Percentiles rank a stretch among this genome's conserved stretches.
Evolutionary conservation across 257 asterid genomes (phyloP).

Genomic region (Gentiana macrophylla): DNA sequence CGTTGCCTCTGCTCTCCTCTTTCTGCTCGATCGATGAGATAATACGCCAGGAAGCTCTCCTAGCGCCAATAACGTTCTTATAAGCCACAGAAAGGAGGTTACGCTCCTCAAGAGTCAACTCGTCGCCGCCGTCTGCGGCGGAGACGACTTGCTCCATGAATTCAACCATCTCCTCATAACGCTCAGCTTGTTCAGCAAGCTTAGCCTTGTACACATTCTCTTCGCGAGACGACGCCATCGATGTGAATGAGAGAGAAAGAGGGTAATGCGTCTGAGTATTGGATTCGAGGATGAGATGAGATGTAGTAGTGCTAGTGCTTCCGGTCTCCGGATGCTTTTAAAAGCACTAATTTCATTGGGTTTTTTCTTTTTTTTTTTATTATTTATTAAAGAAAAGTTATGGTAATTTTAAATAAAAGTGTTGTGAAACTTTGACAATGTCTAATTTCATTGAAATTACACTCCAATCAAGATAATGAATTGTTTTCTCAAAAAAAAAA

Average conservation of each 20-base stretch:
- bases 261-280: constrained; percentile 15
- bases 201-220: constrained; percentile 84
- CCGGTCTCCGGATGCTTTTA: no score
- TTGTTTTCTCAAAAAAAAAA: no score
- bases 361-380: no score
- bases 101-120: constrained; percentile 72
- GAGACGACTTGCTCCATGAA: constrained; percentile 87
- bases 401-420: no score
- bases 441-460: no score
- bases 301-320: background rate
- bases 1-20: constrained; percentile 83
- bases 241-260: constrained; percentile 6
- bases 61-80: constrained; percentile 78
- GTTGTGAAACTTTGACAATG: no score
- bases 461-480: no score
- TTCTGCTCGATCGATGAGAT: constrained; percentile 80
- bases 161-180: constrained; percentile 90
- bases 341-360: background rate
- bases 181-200: constrained; percentile 90
- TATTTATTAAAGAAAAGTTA: no score
- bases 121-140: constrained; percentile 53
- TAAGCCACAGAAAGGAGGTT: constrained; percentile 75
- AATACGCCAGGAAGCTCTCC: constrained; percentile 73
- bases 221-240: constrained; percentile 76
- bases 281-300: constrained; percentile 9